These are phyloP conservation scores for Colletotrichum truncatum DNA, from an alignment of 2,329 filamentous ascomycete genomes.

Conservation along the genomic window DNA sequence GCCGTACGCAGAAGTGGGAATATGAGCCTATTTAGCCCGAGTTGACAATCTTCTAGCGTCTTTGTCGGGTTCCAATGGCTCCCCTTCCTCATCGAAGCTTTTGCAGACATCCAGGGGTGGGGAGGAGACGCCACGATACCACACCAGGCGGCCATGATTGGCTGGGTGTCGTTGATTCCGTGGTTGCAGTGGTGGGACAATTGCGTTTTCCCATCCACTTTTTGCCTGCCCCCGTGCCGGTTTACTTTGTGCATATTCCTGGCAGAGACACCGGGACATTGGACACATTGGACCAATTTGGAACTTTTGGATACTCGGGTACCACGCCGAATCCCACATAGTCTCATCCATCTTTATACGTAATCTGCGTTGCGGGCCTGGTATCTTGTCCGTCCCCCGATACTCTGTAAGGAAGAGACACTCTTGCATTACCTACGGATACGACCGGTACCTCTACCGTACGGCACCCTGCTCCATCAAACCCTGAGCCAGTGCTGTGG, in stretches of 20 bases:
- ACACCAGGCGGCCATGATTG: neutral
- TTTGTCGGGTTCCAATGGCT: neutral
- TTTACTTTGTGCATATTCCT: neutral
- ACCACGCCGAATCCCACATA: slow-evolving; percentile 3
- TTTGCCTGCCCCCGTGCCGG: slow-evolving; percentile 15
- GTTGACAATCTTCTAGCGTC: neutral
- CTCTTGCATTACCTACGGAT: too few species aligned
- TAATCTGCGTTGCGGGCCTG: neutral
- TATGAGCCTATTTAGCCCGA: neutral
- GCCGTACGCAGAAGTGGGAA: too few species aligned
- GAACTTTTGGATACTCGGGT: neutral
- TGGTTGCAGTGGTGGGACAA: neutral
- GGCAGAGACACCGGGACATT: slow-evolving; percentile 4
- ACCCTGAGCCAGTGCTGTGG: too few species aligned
- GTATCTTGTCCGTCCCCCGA: neutral
- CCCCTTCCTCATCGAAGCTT: neutral
- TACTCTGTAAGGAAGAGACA: too few species aligned
- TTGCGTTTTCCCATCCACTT: slow-evolving; percentile 5
- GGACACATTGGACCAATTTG: slow-evolving; percentile 1
- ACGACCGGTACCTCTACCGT: too few species aligned
- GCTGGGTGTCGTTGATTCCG: slow-evolving; percentile 1
- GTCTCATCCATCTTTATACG: neutral
- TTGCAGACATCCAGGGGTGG: slow-evolving; percentile 5
- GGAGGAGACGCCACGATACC: neutral
- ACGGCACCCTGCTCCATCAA: too few species aligned